These are phyloP conservation scores for Dictyostelium citrinum DNA, from an alignment of 78 protist species.

Conservation along the genomic window DNA sequence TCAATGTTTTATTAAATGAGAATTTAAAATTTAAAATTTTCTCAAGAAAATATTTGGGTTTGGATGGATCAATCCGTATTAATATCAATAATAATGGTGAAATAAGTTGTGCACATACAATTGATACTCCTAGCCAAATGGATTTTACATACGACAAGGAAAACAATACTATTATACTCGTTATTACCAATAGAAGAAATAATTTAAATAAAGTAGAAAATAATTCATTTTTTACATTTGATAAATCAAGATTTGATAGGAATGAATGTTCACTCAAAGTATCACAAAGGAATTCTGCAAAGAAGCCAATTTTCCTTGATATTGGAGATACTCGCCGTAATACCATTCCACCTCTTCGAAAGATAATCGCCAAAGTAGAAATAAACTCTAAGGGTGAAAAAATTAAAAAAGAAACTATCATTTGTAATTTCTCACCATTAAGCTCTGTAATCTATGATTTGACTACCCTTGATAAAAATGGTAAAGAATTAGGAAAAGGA, in stretches of 20 bases:
- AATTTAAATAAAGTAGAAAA: not conserved
- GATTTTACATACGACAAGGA: not conserved
- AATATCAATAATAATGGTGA: not conserved
- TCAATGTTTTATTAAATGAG: not conserved
- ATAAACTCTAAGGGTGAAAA: not conserved
- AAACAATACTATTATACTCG: not conserved
- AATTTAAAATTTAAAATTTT: not conserved
- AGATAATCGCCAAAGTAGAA: not conserved
- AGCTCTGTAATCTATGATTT: not conserved
- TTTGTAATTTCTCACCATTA: not conserved
- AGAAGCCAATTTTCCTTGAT: not conserved
- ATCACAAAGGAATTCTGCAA: not conserved
- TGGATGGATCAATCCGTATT: not conserved
- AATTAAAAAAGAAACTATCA: not conserved
- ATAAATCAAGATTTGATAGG: not conserved
- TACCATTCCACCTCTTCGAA: not conserved
- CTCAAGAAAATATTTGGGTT: not conserved
- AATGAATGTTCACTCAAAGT: not conserved
- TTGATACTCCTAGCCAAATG: not conserved
- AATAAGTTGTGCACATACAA: not conserved
- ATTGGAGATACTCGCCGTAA: not conserved
- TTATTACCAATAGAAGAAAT: not conserved
- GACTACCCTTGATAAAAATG: not conserved
- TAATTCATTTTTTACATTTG: not conserved
- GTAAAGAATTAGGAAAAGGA: not conserved